Conservation (phyloP, 306 rosid species). For the Dalbergia cochinchinensis region DNA sequence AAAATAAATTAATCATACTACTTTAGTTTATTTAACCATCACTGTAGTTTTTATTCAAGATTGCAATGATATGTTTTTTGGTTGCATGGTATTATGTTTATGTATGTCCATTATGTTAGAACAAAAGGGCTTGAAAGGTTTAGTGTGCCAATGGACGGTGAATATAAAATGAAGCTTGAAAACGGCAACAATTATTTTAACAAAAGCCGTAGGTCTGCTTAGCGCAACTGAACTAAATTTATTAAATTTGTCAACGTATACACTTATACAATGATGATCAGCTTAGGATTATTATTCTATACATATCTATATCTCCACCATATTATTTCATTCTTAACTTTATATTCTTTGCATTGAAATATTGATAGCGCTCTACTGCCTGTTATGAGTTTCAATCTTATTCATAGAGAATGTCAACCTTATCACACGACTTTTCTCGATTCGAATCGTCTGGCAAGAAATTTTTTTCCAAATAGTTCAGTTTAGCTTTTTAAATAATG, state of each 20-base stretch:
- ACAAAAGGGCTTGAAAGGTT: neutral
- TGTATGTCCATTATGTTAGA: constrained; percentile 8
- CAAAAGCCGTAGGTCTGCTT: neutral
- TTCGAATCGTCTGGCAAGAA: constrained; percentile 21
- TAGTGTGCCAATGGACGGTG: neutral
- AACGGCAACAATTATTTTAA: constrained; percentile 28
- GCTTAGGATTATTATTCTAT: neutral
- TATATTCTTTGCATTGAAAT: constrained; percentile 23
- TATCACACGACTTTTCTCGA: constrained; percentile 26
- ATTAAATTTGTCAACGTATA: neutral
- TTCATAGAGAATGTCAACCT: constrained; percentile 40
- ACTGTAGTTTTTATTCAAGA: no score
- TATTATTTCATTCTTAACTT: constrained; percentile 42
- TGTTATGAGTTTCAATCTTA: constrained; percentile 14
- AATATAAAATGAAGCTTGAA: constrained; percentile 25
- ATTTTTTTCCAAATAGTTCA: neutral
- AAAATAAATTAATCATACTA: no score
- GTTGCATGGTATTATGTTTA: no score
- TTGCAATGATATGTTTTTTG: no score
- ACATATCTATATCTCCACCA: neutral
- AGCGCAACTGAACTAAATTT: constrained; percentile 6
- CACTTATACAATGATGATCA: neutral
- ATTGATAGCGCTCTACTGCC: constrained; percentile 4
- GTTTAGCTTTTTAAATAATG: neutral
- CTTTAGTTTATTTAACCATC: no score